Evolutionary conservation across 208 protist species (phyloP).

Genomic region (Wallacemonas sp.): DNA sequence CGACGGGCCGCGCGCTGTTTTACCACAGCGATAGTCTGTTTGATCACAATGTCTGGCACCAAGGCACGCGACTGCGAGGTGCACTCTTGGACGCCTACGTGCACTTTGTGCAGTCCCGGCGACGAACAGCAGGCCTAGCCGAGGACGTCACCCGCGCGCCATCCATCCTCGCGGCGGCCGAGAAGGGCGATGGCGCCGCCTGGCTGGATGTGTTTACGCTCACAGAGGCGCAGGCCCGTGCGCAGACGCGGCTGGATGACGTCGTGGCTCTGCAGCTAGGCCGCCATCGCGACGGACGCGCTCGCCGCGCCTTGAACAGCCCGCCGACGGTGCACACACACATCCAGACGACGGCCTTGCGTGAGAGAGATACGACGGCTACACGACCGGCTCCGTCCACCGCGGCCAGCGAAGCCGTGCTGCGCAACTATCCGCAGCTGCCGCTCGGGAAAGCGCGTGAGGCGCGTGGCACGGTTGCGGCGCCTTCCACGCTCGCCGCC

Average conservation of each 20-base stretch:
- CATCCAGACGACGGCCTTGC: too few relatives aligned
- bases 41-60: conserved; percentile 2
- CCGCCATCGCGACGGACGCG: conserved; percentile 8
- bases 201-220: conserved; percentile 50
- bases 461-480: not conserved
- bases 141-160: not conserved
- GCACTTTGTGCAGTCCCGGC: conserved; percentile 26
- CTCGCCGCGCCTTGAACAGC: too few relatives aligned
- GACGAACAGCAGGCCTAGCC: not conserved
- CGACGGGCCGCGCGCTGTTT: conserved; percentile 6
- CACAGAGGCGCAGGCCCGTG: conserved; percentile 31
- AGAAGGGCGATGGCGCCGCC: conserved; percentile 18
- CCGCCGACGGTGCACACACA: too few relatives aligned
- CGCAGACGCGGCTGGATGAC: conserved; percentile 19
- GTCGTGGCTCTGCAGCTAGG: not conserved
- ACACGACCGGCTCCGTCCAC: not conserved
- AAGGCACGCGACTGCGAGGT: conserved; percentile 18
- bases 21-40: conserved; percentile 1
- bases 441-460: conserved; percentile 11
- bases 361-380: too few relatives aligned
- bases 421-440: conserved; percentile 42
- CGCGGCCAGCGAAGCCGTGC: not conserved
- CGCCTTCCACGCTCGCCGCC: not conserved
- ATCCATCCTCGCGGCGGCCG: not conserved
- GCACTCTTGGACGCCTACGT: conserved; percentile 24